These are phyloP conservation scores for Apiospora arundinis DNA, from an alignment of 2,329 filamentous ascomycete genomes.

Conservation along the genomic window DNA sequence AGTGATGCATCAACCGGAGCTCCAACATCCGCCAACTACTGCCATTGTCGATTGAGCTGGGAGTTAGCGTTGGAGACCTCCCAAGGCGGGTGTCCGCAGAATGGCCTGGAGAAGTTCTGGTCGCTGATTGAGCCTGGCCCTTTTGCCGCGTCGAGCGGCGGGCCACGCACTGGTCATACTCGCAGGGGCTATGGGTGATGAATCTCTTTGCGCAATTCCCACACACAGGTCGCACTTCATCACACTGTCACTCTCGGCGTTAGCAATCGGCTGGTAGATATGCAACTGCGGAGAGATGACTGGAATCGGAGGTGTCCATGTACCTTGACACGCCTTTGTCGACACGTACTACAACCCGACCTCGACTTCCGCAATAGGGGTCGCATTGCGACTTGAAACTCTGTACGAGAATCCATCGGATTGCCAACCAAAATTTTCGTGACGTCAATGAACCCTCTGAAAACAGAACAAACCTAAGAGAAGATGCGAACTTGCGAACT, in stretches of 20 bases:
- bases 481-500: neutral
- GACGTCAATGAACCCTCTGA: neutral
- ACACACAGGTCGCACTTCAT: neutral
- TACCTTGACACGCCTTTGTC: constrained; percentile 1
- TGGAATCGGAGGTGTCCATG: neutral
- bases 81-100: neutral
- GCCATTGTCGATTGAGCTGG: neutral
- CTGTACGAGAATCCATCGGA: neutral
- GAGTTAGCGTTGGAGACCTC: neutral
- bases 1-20: constrained; percentile 25
- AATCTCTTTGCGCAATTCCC: neutral
- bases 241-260: neutral
- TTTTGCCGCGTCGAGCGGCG: neutral
- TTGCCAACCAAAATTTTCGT: neutral
- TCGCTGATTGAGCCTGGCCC: neutral
- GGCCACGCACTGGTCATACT: neutral
- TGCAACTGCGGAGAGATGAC: neutral
- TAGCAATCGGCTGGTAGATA: neutral
- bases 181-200: neutral
- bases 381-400: neutral
- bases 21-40: constrained; percentile 20
- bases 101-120: neutral
- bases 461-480: neutral
- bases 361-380: constrained; percentile 21
- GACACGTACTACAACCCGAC: constrained; percentile 19